phyloP scores from a whole-genome alignment of 2,329 filamentous ascomycete species.

The Cercospora sesami region DNA sequence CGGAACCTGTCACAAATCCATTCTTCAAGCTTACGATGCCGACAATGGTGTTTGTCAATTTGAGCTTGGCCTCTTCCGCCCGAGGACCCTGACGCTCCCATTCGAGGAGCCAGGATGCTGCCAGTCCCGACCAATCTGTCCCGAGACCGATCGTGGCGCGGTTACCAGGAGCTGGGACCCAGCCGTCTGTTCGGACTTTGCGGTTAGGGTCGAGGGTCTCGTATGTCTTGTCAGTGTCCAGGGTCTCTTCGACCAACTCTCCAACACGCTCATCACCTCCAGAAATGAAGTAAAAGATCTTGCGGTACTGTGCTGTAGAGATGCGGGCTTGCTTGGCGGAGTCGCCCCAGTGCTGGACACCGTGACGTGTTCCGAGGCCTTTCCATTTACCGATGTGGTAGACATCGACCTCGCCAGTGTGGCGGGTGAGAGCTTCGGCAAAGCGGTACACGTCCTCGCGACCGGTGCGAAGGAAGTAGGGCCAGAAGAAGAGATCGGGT shows the following conservation, averaged over 20 bases:
- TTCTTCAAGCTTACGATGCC: conserved; percentile 58
- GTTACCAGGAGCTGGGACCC: conserved; percentile 47
- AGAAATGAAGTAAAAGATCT: conserved; percentile 58
- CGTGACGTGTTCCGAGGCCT: conserved; percentile 63
- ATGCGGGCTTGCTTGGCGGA: conserved; percentile 64
- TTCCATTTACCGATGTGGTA: conserved; percentile 61
- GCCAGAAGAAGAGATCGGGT: conserved; percentile 64
- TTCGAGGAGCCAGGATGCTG: conserved; percentile 59
- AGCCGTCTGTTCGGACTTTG: conserved; percentile 58
- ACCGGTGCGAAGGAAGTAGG: conserved; percentile 61
- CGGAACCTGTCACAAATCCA: conserved; percentile 60
- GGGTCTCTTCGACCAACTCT: conserved; percentile 54
- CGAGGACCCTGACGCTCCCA: conserved; percentile 59
- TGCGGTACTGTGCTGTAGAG: conserved; percentile 58
- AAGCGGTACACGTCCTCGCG: conserved; percentile 59
- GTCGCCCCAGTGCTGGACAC: conserved; percentile 63
- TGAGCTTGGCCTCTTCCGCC: conserved; percentile 55
- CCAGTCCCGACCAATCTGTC: conserved; percentile 61
- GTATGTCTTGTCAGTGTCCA: conserved; percentile 57
- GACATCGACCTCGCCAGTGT: conserved; percentile 62
- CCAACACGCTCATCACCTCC: conserved; percentile 59
- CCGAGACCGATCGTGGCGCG: conserved; percentile 56
- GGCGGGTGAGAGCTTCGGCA: conserved; percentile 59
- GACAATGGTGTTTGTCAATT: conserved; percentile 51
- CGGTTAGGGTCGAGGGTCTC: conserved; percentile 57